phyloP scores from a whole-genome alignment of 345 rosid species.

The Bretschneidera sinensis region DNA sequence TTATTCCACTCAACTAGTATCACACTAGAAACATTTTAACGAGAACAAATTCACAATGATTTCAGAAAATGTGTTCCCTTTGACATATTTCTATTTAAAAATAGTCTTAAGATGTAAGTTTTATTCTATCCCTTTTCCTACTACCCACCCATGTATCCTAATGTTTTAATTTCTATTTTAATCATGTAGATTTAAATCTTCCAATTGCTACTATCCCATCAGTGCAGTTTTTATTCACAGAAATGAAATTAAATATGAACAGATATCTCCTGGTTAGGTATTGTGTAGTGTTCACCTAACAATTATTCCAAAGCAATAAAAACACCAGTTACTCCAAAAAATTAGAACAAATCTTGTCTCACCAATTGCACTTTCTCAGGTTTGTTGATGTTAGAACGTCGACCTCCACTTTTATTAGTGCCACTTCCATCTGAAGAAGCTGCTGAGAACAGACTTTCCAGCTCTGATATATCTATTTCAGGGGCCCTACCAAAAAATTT shows the following conservation, averaged over 20 bases:
- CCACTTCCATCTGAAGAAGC: constrained; percentile 59
- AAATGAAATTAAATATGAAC: not conserved
- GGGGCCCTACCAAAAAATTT: constrained; percentile 69
- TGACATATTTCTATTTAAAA: no score
- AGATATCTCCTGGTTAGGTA: not conserved
- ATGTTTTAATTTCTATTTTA: no score
- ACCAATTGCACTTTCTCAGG: constrained; percentile 96
- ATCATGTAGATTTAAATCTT: not conserved
- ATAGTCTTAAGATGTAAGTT: not conserved
- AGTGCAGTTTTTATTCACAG: not conserved
- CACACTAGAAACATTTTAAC: not conserved
- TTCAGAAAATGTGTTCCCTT: no score
- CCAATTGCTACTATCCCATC: not conserved
- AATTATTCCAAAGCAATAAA: not conserved
- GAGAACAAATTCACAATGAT: no score
- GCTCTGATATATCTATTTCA: constrained; percentile 96
- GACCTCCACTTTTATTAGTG: constrained; percentile 59
- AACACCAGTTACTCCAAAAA: not conserved
- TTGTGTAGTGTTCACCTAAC: not conserved
- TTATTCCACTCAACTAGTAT: not conserved
- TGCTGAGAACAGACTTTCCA: constrained; percentile 90
- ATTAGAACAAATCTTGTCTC: constrained; percentile 20
- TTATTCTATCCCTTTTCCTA: not conserved
- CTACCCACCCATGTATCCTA: not conserved
- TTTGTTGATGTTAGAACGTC: constrained; percentile 78